Base-by-base conservation (phyloP, 805 yeast genomes). In the Priceomyces castillae region DNA sequence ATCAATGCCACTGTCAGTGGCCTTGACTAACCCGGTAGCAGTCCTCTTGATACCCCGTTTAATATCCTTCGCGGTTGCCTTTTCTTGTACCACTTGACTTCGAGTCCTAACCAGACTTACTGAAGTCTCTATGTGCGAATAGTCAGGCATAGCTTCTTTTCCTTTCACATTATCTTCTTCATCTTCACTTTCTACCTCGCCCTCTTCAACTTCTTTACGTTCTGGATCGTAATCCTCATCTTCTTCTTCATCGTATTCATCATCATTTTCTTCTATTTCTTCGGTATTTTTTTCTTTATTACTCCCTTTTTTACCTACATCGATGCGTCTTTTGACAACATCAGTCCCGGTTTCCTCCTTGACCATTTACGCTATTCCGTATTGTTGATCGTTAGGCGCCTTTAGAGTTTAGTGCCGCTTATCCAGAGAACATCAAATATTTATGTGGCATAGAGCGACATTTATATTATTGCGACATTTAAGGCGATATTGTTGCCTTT, bases 81-180 rank as follows among this genome's bases (percentile, higher is more conserved):
- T 43, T 15, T 81, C 86, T 17, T 66, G 46, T 22, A 63, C 64
- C 37, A 85, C 62, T 49, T 82, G 92, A 17, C 78, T 73, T 50
- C 96, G 71, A 0, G 95, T 87, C 53, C 80, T 78, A 28, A 87
- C 76, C 42, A 83, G 72, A 0, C 89, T 84, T 4, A 57, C 68
- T 56, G 37, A 71, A 54, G 56, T 77, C 47, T 80, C 86, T 4
- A 84, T 77, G 2, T 64, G 63, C 5, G 77, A 67, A 57, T 84
- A 84, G 38, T 69, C 69, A 0, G 66, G 64, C 3, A 40, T 42
- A 4, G 28, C 36, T 38, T 30, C 51, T 34, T 19, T 63, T 7
- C 56, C 65, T 1, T 59, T 71, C 2, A 63, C 69, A 3, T 61
- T 70, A 0, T 59, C 66, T 3, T 65, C 69, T 17, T 57, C 62